Conservation (phyloP, 2,329 filamentous ascomycete species). For the Neofusicoccum umdonicola region DNA sequence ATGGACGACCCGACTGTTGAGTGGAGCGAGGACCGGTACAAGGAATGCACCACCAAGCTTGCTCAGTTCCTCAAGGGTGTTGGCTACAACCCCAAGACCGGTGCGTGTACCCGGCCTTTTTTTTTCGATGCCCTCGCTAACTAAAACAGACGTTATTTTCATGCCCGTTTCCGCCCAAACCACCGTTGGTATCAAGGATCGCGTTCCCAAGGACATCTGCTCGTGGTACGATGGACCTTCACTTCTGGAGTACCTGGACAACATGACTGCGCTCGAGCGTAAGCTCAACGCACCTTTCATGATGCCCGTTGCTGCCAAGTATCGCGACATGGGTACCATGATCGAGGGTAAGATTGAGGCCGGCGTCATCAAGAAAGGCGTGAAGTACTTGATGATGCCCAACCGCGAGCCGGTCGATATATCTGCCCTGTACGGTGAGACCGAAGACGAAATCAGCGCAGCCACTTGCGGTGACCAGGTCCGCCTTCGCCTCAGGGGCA, state of each 20-base stretch:
- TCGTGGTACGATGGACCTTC: conserved; percentile 89
- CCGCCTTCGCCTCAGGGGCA: conserved; percentile 83
- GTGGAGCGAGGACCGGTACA: conserved; percentile 90
- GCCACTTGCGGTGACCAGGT: conserved; percentile 94
- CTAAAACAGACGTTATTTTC: conserved; percentile 77
- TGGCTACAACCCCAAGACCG: conserved; percentile 87
- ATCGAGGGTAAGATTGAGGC: conserved; percentile 97
- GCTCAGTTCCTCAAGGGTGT: conserved; percentile 83
- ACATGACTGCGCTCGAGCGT: conserved; percentile 87
- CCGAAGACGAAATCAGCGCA: conserved; percentile 81
- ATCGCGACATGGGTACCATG: conserved; percentile 95
- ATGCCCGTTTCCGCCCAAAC: conserved; percentile 95
- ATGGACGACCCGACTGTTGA: conserved; percentile 98
- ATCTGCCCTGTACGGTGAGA: conserved; percentile 87
- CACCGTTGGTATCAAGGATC: conserved; percentile 81
- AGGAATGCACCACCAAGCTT: conserved; percentile 90
- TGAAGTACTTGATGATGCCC: conserved; percentile 89
- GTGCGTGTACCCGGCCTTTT: neutral
- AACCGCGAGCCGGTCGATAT: conserved; percentile 80
- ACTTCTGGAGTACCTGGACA: conserved; percentile 90
- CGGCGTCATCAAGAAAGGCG: conserved; percentile 87
- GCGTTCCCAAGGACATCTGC: conserved; percentile 71
- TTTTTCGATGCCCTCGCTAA: neutral
- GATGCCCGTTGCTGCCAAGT: conserved; percentile 97
- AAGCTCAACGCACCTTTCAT: conserved; percentile 98